Evolutionary conservation across 1,139 yeast species (phyloP).

Genomic region (Taphrina flavorubra): DNA sequence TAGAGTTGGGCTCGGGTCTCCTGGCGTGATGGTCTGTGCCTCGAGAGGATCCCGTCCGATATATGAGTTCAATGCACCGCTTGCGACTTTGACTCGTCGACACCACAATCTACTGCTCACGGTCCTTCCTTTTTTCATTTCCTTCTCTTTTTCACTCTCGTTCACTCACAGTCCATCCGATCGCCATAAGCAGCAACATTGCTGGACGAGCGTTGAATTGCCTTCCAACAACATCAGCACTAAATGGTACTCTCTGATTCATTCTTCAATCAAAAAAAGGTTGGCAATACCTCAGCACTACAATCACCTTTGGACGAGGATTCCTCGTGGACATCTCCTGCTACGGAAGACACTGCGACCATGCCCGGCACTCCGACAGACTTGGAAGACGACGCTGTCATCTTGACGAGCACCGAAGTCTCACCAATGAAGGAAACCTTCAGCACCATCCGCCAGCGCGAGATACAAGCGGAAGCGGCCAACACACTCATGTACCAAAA

Average conservation of each 20-base stretch:
- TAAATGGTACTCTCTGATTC: neutral
- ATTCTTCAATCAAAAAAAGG: neutral
- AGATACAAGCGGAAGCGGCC: slow-evolving; percentile 14
- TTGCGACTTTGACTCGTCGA: neutral
- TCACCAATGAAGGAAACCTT: slow-evolving; percentile 7
- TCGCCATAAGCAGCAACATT: too few species aligned
- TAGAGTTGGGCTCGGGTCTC: neutral
- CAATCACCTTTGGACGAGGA: slow-evolving; percentile 11
- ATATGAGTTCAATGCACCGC: neutral
- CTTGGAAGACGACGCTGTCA: neutral
- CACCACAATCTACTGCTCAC: too few species aligned
- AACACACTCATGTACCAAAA: slow-evolving; percentile 19
- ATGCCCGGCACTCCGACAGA: slow-evolving; percentile 20
- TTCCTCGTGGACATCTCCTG: slow-evolving; percentile 19
- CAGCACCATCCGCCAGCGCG: slow-evolving; percentile 12
- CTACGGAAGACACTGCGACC: slow-evolving; percentile 17
- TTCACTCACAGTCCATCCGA: neutral
- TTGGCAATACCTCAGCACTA: neutral
- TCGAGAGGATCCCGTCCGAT: neutral
- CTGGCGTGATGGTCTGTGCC: neutral
- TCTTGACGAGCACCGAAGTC: slow-evolving; percentile 6
- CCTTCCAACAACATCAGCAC: too few species aligned
- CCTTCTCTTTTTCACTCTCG: neutral
- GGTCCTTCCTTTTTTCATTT: neutral
- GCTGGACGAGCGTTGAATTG: too few species aligned